Evolutionary conservation across 75 land plant genomes (phyloP).

Genomic region (Picea sitchensis): DNA sequence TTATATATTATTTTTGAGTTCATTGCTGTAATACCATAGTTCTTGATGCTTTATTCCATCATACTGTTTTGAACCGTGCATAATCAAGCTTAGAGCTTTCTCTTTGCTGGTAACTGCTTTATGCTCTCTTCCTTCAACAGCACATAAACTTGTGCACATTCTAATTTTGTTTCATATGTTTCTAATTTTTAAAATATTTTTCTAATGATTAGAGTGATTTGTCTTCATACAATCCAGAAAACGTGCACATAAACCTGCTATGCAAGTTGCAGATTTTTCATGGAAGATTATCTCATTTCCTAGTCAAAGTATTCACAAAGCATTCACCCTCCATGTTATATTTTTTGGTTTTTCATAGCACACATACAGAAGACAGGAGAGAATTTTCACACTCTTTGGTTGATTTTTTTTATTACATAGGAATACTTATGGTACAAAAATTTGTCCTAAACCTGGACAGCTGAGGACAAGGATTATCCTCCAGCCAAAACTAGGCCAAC

Average conservation of each 20-base stretch:
- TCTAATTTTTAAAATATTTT: background rate
- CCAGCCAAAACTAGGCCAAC: too few relatives aligned
- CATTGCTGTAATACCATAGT: background rate
- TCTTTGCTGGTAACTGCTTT: background rate
- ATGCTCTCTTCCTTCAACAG: background rate
- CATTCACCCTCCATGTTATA: too few relatives aligned
- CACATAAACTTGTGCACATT: background rate
- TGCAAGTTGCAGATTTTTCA: background rate
- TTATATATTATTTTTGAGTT: background rate
- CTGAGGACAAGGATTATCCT: too few relatives aligned
- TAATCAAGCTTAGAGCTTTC: background rate
- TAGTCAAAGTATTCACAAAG: background rate
- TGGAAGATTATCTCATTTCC: background rate
- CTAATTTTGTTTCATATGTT: background rate
- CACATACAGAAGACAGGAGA: too few relatives aligned
- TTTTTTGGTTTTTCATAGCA: too few relatives aligned
- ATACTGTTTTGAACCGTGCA: background rate
- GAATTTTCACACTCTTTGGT: too few relatives aligned
- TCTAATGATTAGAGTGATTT: background rate
- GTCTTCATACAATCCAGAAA: background rate
- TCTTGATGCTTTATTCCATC: background rate
- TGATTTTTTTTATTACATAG: too few relatives aligned
- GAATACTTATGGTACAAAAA: too few relatives aligned
- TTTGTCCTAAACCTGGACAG: too few relatives aligned
- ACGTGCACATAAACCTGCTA: background rate